phyloP scores from a whole-genome alignment of 768 basidiomycete genomes.

The Dentipellis sp. region DNA sequence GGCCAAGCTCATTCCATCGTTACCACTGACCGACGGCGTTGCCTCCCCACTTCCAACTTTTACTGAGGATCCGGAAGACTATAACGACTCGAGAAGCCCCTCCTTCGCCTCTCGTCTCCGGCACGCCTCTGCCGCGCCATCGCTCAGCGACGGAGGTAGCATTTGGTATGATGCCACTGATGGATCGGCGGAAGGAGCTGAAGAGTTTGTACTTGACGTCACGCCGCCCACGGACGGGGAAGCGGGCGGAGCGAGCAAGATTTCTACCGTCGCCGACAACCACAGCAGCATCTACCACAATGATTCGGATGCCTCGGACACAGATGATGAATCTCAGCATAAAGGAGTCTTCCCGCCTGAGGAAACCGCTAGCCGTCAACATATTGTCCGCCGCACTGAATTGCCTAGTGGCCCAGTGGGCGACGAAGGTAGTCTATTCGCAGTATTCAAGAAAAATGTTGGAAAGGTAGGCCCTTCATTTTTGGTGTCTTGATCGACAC shows the following conservation, averaged over 20 bases:
- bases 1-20: constrained; percentile 22
- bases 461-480: constrained; percentile 51
- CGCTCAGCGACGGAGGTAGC: constrained; percentile 19
- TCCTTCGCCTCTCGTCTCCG: constrained; percentile 10
- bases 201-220: constrained; percentile 55
- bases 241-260: constrained; percentile 20
- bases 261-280: constrained; percentile 25
- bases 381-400: constrained; percentile 39
- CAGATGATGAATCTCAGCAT: constrained; percentile 46
- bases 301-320: constrained; percentile 41
- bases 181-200: constrained; percentile 40
- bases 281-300: constrained; percentile 33
- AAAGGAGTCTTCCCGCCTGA: constrained; percentile 27
- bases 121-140: constrained; percentile 18
- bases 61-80: constrained; percentile 41
- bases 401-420: constrained; percentile 52
- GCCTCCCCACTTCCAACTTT: constrained; percentile 19
- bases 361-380: not conserved
- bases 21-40: constrained; percentile 16
- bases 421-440: constrained; percentile 77
- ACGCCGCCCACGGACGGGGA: constrained; percentile 15
- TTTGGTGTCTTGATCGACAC: not conserved
- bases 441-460: constrained; percentile 80
- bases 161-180: constrained; percentile 79
- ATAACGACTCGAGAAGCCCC: constrained; percentile 20